A percentile compares a stretch with the other conserved stretches of the same genome.
Conservation (phyloP, 495 filamentous ascomycete species). For the Xylaria cubensis region DNA sequence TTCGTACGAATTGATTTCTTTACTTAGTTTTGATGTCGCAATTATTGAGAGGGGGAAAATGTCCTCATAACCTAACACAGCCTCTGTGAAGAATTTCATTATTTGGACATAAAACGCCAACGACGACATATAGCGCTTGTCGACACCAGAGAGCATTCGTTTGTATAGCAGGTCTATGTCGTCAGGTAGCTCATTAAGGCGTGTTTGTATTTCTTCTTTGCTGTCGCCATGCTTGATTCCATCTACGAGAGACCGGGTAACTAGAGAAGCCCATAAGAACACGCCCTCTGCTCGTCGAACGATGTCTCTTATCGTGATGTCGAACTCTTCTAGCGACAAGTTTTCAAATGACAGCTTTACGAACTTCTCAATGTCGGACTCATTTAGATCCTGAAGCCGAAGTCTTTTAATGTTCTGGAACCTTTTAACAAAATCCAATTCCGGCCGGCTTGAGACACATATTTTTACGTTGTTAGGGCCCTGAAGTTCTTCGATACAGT, state of each 20-base stretch:
- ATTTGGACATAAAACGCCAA: conserved; percentile 7
- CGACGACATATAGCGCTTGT: background rate
- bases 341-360: background rate
- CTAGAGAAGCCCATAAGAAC: conserved; percentile 14
- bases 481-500: background rate
- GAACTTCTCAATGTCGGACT: background rate
- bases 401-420: background rate
- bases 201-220: background rate
- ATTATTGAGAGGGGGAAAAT: background rate
- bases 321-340: background rate
- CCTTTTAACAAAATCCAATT: background rate
- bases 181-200: background rate
- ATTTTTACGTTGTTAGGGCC: background rate
- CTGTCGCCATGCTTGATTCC: background rate
- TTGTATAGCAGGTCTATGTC: background rate
- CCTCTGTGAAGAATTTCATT: background rate
- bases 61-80: too few species aligned
- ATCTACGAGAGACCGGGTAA: background rate
- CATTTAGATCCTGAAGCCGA: conserved; percentile 12
- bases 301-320: background rate
- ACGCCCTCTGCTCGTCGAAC: conserved; percentile 2
- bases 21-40: background rate
- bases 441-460: conserved; percentile 9
- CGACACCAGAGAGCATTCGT: background rate
- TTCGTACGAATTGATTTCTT: background rate